These are phyloP conservation scores for Fistulifera solaris DNA, from an alignment of 108 stramenopile species.

Conservation along the genomic window DNA sequence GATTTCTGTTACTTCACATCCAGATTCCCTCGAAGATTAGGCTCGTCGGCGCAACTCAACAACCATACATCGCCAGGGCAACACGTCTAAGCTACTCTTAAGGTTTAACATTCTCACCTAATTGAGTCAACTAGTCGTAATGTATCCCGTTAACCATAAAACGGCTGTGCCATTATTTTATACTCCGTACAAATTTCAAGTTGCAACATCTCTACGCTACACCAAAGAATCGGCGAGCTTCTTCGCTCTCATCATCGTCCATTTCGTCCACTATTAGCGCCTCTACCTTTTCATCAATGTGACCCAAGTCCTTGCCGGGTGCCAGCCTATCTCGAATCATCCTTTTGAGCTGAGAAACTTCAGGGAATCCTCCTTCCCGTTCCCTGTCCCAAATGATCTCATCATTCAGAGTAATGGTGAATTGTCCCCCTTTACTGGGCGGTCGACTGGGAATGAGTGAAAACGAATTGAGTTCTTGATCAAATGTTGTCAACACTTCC, in stretches of 20 bases:
- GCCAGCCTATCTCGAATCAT: not conserved
- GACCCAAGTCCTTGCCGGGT: constrained; percentile 2
- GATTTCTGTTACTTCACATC: too few species aligned
- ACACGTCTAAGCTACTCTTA: too few species aligned
- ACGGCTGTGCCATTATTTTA: too few species aligned
- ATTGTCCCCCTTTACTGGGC: constrained; percentile 25
- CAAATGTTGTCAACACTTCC: constrained; percentile 30
- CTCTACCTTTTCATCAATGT: constrained; percentile 8
- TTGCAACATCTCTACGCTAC: constrained; percentile 20
- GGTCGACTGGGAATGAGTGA: constrained; percentile 35
- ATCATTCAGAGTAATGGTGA: constrained; percentile 15
- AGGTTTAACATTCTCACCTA: too few species aligned
- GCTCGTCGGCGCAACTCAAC: too few species aligned
- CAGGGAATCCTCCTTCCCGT: constrained; percentile 32
- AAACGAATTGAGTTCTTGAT: constrained; percentile 27
- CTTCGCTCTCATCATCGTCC: constrained; percentile 57
- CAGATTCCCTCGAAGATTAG: too few species aligned
- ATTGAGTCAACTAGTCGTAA: too few species aligned
- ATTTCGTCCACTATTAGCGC: constrained; percentile 17
- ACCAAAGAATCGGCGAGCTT: constrained; percentile 46
- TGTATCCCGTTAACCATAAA: too few species aligned
- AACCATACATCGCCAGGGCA: too few species aligned
- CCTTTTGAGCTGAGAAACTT: constrained; percentile 35
- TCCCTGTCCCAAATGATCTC: constrained; percentile 23
- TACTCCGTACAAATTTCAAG: not conserved